Evolutionary conservation across 345 rosid genomes (phyloP), one percentile per base, ranked within the genome.

Genomic region (Eucalyptus caleyi): DNA sequence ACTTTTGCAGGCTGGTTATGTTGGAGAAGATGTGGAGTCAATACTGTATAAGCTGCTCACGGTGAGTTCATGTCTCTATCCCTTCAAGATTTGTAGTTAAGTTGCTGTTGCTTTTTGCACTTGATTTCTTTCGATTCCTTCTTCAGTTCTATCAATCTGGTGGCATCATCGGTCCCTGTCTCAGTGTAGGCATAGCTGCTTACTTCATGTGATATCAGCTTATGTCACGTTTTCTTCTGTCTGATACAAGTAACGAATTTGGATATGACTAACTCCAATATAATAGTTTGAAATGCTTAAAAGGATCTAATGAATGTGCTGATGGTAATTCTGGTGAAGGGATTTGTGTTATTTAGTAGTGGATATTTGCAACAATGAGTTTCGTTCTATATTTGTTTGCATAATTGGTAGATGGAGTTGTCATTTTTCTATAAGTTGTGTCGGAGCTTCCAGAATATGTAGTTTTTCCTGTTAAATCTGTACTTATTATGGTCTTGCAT

Each of bases 11-110:
- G 99, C 99, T 87, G 99, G 99, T 89, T 97, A 97, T 90, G 99
- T 97, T 88, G 98, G 99, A 86, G 99, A 97, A 72, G 99, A 97
- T 95, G 99, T 97, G 87, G 99, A 97, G 91, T 97, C 99, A 65
- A 96, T 97, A 90, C 91, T 97, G 90, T 94, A 97, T 93, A 97
- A 97, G 90, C 93, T 97, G 90, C 96, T 97, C 67, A 89, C 90
- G 94, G 99, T 97, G 96, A 87, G 90, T 87, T 51, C 49, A 21
- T 11, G 19, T 50, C 18, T 59, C 45, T 87, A 7, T 40, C 50
- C 54, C 59, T 65, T n/a, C 18, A 60, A 13, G 42, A 37, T 19
- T 72, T 37, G 45, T 6, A 72, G 82, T 72, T 37, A 19, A 72
- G 26, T 72, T 10, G 82, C 45, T 72, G 82, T 34, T 23, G 26